These are phyloP conservation scores for Hypoxylon lienhwacheense DNA, from an alignment of 495 filamentous ascomycete genomes.

Conservation along the genomic window DNA sequence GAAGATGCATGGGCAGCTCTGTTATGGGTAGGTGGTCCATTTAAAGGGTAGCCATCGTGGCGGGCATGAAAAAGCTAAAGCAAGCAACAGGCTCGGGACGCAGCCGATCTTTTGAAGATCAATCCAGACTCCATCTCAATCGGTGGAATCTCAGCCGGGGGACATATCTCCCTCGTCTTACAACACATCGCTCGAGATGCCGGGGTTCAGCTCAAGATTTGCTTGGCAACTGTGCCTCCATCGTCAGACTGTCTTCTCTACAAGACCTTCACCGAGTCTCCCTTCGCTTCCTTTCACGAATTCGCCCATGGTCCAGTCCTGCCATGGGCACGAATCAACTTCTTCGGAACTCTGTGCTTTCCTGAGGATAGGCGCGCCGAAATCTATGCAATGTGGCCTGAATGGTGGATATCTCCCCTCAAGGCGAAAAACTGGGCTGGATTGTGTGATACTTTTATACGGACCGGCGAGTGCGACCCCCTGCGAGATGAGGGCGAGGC, in stretches of 20 bases:
- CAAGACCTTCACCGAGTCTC: constrained; percentile 47
- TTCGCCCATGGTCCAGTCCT: constrained; percentile 50
- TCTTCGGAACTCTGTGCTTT: constrained; percentile 44
- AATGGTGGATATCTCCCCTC: constrained; percentile 46
- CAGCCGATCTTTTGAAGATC: constrained; percentile 45
- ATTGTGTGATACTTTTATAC: constrained; percentile 51
- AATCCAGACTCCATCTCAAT: constrained; percentile 49
- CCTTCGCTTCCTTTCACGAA: constrained; percentile 49
- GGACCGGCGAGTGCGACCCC: constrained; percentile 54
- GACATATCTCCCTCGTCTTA: constrained; percentile 48
- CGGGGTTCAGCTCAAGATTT: constrained; percentile 46
- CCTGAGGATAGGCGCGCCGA: constrained; percentile 25
- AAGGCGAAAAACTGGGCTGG: constrained; percentile 46
- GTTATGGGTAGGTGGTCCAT: constrained; percentile 38
- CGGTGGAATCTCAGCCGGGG: constrained; percentile 56
- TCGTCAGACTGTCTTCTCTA: constrained; percentile 45
- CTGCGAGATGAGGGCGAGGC: constrained; percentile 58
- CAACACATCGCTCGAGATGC: constrained; percentile 55
- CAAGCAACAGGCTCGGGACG: constrained; percentile 32
- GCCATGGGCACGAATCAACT: constrained; percentile 53
- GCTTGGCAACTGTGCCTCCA: constrained; percentile 47
- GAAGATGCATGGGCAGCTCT: constrained; percentile 52
- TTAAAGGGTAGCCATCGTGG: not conserved
- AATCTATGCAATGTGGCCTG: constrained; percentile 35
- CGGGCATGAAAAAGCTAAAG: not conserved